phyloP scores from a whole-genome alignment of 805 yeast species.

The Kuraishia borneana region DNA sequence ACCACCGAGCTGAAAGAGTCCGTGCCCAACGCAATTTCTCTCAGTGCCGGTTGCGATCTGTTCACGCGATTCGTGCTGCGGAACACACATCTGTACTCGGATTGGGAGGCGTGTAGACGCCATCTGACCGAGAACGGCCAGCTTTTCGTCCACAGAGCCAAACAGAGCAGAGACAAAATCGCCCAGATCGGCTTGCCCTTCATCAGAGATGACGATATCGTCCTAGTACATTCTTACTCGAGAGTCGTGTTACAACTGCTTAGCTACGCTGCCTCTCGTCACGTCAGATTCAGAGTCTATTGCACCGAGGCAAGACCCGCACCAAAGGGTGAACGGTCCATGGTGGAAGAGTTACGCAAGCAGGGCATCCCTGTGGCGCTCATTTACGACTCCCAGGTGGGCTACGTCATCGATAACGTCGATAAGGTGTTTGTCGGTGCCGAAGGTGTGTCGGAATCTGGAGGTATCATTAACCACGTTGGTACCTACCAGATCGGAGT shows the following conservation, averaged over 20 bases:
- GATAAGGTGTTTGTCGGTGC: conserved; percentile 96
- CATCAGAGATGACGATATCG: conserved; percentile 85
- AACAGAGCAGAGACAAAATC: conserved; percentile 75
- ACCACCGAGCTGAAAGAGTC: conserved; percentile 62
- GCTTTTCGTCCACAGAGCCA: conserved; percentile 83
- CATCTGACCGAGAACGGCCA: conserved; percentile 92
- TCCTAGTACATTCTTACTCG: conserved; percentile 83
- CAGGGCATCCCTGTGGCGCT: conserved; percentile 79
- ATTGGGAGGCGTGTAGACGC: conserved; percentile 88
- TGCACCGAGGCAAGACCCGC: conserved; percentile 92
- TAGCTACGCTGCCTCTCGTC: conserved; percentile 62
- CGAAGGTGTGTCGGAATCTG: conserved; percentile 98
- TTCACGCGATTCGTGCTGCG: conserved; percentile 88
- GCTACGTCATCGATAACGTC: conserved; percentile 80
- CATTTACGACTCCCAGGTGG: conserved; percentile 89
- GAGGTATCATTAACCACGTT: conserved; percentile 91
- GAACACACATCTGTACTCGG: conserved; percentile 77
- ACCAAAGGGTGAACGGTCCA: conserved; percentile 69
- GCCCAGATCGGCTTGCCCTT: conserved; percentile 84
- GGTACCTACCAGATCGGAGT: conserved; percentile 95
- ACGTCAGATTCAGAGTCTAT: conserved; percentile 77
- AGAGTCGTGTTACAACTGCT: conserved; percentile 80
- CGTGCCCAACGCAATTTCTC: conserved; percentile 83
- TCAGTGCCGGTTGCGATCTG: conserved; percentile 95
- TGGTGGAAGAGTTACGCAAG: conserved; percentile 57